These are phyloP conservation scores for Talinum fruticosum DNA, from an alignment of 148 eudicot species.

Conservation along the genomic window DNA sequence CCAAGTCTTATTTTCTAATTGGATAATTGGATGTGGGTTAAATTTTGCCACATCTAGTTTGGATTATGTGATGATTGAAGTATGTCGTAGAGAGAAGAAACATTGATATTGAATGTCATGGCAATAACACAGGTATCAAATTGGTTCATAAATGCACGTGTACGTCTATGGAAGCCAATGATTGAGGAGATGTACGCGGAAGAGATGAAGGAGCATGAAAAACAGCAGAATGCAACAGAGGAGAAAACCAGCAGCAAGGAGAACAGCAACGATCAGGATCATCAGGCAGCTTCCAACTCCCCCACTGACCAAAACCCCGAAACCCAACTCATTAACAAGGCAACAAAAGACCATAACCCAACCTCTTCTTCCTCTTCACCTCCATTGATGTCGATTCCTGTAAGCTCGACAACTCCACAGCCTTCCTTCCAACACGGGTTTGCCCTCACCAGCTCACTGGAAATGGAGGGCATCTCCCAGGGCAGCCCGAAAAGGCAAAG, in stretches of 20 bases:
- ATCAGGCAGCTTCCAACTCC: background rate
- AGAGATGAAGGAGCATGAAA: constrained; percentile 60
- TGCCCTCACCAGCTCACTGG: constrained; percentile 39
- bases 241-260: constrained; percentile 29
- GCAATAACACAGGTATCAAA: constrained; percentile 58
- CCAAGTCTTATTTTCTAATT: too few species aligned
- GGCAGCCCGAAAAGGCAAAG: constrained; percentile 59
- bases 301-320: background rate
- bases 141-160: constrained; percentile 90
- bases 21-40: too few species aligned
- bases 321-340: background rate
- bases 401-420: constrained; percentile 1
- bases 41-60: background rate
- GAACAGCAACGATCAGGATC: constrained; percentile 25
- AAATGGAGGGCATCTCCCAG: constrained; percentile 43
- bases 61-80: background rate
- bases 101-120: background rate
- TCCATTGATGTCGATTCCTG: constrained; percentile 27
- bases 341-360: constrained; percentile 4
- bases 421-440: constrained; percentile 32
- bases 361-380: constrained; percentile 8
- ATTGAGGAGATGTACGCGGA: constrained; percentile 85
- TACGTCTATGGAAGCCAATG: constrained; percentile 94
- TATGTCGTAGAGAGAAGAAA: too few species aligned
- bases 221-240: constrained; percentile 37